Evolutionary conservation across 768 basidiomycete species (phyloP).

Genomic region (Lentinula detonsa): DNA sequence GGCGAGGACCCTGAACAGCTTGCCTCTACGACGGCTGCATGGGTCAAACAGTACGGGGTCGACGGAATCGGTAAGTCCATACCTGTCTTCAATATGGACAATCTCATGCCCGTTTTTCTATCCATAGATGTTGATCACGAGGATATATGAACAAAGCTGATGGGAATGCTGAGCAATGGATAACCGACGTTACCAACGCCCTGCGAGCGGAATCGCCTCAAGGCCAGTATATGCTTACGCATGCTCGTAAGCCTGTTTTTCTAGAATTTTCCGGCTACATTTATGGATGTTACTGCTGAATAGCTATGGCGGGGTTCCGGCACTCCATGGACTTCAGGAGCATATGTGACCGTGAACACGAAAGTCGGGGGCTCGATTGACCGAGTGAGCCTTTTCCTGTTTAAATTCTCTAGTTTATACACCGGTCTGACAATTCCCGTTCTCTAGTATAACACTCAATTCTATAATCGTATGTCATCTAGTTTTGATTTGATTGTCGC

Average conservation of each 20-base stretch:
- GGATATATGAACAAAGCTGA: constrained; percentile 36
- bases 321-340: constrained; percentile 41
- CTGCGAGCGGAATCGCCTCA: constrained; percentile 42
- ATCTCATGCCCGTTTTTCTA: no score
- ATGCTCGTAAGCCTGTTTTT: constrained; percentile 39
- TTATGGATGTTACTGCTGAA: neutral
- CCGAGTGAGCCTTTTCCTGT: constrained; percentile 38
- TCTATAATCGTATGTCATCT: constrained; percentile 38
- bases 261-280: neutral
- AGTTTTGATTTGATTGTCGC: neutral
- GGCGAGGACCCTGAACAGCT: constrained; percentile 53
- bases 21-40: constrained; percentile 61
- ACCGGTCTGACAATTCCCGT: neutral
- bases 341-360: constrained; percentile 50
- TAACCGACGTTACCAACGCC: constrained; percentile 46
- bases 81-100: no score
- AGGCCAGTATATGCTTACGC: constrained; percentile 45
- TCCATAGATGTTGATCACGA: no score
- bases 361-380: constrained; percentile 54
- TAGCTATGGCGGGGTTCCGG: constrained; percentile 41
- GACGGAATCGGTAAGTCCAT: constrained; percentile 42
- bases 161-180: constrained; percentile 52
- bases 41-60: constrained; percentile 60
- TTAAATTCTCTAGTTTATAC: neutral
- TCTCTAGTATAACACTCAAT: constrained; percentile 22